These are phyloP conservation scores for Stachybotrys echinatus DNA, from an alignment of 2,329 filamentous ascomycete species.

Conservation along the genomic window DNA sequence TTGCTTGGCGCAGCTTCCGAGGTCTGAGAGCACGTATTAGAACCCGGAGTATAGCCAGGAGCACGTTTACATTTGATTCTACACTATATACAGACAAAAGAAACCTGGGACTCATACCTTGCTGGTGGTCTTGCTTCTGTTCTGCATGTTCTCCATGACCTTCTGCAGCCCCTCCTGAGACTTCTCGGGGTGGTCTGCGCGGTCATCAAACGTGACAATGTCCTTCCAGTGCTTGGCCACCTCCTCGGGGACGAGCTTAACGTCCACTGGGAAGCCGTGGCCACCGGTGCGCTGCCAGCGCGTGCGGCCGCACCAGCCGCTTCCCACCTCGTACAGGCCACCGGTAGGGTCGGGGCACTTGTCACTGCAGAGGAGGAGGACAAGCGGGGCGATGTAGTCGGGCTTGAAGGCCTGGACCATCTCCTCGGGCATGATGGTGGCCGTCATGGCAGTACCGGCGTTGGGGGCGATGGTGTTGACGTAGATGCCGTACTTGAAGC, in stretches of 20 bases:
- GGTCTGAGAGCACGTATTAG: slow-evolving; percentile 16
- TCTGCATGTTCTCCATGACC: slow-evolving; percentile 75
- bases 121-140: slow-evolving; percentile 52
- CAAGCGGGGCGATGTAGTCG: slow-evolving; percentile 92
- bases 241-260: slow-evolving; percentile 76
- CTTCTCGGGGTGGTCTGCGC: slow-evolving; percentile 81
- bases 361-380: slow-evolving; percentile 80
- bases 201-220: slow-evolving; percentile 81
- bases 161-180: slow-evolving; percentile 72
- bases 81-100: slow-evolving; percentile 10
- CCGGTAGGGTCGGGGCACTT: slow-evolving; percentile 82
- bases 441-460: slow-evolving; percentile 92
- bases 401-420: slow-evolving; percentile 99
- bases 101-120: slow-evolving; percentile 49
- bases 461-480: slow-evolving; percentile 98
- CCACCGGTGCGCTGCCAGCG: slow-evolving; percentile 92
- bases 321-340: slow-evolving; percentile 88
- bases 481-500: slow-evolving; percentile 94
- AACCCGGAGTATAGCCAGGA: slow-evolving; percentile 1
- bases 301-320: slow-evolving; percentile 86
- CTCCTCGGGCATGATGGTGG: slow-evolving; percentile 91
- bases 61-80: not conserved
- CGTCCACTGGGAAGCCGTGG: slow-evolving; percentile 85
- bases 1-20: slow-evolving; percentile 38
- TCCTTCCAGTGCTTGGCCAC: slow-evolving; percentile 70